Conservation (phyloP, 495 filamentous ascomycete genomes). For the Penicillium soppii region DNA sequence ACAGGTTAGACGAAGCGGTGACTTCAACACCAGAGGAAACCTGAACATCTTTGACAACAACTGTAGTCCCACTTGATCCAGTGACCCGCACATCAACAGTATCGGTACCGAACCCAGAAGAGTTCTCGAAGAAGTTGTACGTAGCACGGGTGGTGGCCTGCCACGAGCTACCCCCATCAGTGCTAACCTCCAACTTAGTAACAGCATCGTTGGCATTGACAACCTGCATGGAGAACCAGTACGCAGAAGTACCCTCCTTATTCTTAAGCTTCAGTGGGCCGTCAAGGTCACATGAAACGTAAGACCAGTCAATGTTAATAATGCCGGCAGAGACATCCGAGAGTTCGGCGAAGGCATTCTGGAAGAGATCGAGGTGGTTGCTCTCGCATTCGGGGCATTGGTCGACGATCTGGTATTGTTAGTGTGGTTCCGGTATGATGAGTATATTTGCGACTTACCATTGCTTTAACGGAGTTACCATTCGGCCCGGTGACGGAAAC, state of each 20-base stretch:
- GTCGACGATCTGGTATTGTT: conserved; percentile 51
- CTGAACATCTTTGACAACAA: conserved; percentile 32
- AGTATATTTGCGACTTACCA: conserved; percentile 41
- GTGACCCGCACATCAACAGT: conserved; percentile 55
- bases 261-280: conserved; percentile 53
- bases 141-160: conserved; percentile 43
- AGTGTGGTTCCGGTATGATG: not conserved
- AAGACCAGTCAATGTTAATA: conserved; percentile 53
- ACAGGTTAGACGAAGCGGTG: conserved; percentile 31
- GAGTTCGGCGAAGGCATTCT: conserved; percentile 51
- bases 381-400: conserved; percentile 56
- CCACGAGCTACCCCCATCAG: conserved; percentile 56
- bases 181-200: conserved; percentile 53
- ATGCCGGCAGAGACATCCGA: conserved; percentile 46
- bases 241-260: conserved; percentile 54
- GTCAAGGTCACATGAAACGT: conserved; percentile 51
- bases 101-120: conserved; percentile 50
- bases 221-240: conserved; percentile 61
- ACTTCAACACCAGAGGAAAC: conserved; percentile 17
- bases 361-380: conserved; percentile 62
- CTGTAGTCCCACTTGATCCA: conserved; percentile 41
- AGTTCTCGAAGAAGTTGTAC: conserved; percentile 63
- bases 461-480: conserved; percentile 60
- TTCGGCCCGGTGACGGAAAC: conserved; percentile 52
- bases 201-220: conserved; percentile 56